These are phyloP conservation scores for Fusarium sp. DNA, from an alignment of 2,329 filamentous ascomycete species.

Conservation along the genomic window DNA sequence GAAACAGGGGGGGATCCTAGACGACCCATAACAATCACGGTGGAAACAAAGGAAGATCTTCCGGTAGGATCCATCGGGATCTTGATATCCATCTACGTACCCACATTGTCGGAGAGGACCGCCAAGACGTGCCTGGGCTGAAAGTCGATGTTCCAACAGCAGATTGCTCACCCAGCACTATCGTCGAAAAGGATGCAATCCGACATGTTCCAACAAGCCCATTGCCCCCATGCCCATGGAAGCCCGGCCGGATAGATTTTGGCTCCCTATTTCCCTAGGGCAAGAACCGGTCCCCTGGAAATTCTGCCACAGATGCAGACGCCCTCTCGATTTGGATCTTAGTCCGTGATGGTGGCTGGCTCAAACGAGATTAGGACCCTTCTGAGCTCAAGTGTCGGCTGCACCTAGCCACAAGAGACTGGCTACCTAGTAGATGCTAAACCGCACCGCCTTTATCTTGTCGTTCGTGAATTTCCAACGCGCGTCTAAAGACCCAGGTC, in stretches of 20 bases:
- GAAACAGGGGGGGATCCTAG: slow-evolving; percentile 26
- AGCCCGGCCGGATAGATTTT: slow-evolving; percentile 15
- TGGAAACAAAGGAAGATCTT: slow-evolving; percentile 42
- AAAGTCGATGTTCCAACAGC: background rate
- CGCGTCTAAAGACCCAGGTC: background rate
- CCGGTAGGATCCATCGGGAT: slow-evolving; percentile 36
- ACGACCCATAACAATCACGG: slow-evolving; percentile 5
- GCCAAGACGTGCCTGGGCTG: background rate
- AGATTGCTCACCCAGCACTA: slow-evolving; percentile 9
- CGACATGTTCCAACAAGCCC: slow-evolving; percentile 11
- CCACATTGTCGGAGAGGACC: slow-evolving; percentile 22
- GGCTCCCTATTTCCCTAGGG: slow-evolving; percentile 14
- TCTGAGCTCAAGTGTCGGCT: slow-evolving; percentile 28
- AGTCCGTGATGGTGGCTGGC: slow-evolving; percentile 48
- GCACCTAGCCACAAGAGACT: slow-evolving; percentile 27
- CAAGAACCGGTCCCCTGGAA: slow-evolving; percentile 32
- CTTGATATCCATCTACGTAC: slow-evolving; percentile 14
- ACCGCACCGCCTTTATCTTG: slow-evolving; percentile 24
- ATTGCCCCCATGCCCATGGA: slow-evolving; percentile 5
- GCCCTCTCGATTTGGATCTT: slow-evolving; percentile 45
- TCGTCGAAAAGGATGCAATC: slow-evolving; percentile 11
- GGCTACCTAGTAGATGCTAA: slow-evolving; percentile 11
- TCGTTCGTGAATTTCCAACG: slow-evolving; percentile 15
- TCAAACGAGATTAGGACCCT: slow-evolving; percentile 44
- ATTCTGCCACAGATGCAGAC: slow-evolving; percentile 34